Base-by-base conservation (phyloP, 169 alveolate species). In the Plasmodium fragile region DNA sequence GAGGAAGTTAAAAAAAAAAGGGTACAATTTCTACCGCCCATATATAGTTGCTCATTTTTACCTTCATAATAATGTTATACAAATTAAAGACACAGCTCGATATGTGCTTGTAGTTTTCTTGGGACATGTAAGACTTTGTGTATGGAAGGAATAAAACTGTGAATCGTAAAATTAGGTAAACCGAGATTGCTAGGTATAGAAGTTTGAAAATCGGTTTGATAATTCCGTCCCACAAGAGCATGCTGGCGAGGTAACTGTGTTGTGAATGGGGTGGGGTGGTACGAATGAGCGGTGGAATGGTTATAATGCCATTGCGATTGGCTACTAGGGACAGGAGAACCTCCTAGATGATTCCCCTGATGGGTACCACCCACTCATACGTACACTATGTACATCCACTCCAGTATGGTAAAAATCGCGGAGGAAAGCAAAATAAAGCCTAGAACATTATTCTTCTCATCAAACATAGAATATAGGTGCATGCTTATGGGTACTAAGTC, bases 401-500 rank as follows among this genome's bases (percentile, higher is more conserved):
- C 94, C 30, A 91, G 82, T 22, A 91, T 73, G 8, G 94, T 91
- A 91, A 91, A 91, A 18, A 91, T 81, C 25, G 94, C 94, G 7
- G 94, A 91, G 49, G 83, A 91, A 0, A 91, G 32, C 41, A 91
- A 83, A 59, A 91, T 18, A 52, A 91, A 77, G 45, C 94, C 94
- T 49, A 91, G 78, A 53, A 81, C 30, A 49, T 91, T 91, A 49
- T 65, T 80, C 43, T 81, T 81, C 55, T 91, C 92, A 36, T 81
- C 83, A 91, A 91, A 91, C 94, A 91, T 91, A 34, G 94, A 91
- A 81, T 91, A 91, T 69, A 91, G 53, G 30, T 91, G 92, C 16
- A 91, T 91, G 83, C 94, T 91, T 91, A 91, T 80, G 34, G 94
- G 94, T 30, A 91, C 55, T 91, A 91, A 36, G 6, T 91, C 94